Evolutionary conservation across 352 stramenopile species (phyloP).

Genomic region (Phytophthora sojae): DNA sequence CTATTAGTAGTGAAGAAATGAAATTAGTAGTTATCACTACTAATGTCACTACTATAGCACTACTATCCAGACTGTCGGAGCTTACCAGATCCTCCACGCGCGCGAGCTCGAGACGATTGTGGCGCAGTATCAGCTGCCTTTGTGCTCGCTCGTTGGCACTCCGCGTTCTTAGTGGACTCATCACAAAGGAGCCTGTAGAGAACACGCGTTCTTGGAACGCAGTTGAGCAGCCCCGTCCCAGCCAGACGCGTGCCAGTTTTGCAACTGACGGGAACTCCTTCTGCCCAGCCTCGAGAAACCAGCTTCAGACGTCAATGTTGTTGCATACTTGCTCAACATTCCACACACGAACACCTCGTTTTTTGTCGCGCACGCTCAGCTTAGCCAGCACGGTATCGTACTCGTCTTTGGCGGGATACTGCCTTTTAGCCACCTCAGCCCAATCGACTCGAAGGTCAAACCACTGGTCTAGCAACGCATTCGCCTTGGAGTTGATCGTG

Average conservation of each 20-base stretch:
- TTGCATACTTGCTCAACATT: constrained; percentile 8
- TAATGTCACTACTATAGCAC: too few relatives aligned
- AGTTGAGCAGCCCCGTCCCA: neutral
- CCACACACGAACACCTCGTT: constrained; percentile 1
- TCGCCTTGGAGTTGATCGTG: constrained; percentile 3
- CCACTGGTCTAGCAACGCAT: neutral
- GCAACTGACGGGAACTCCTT: constrained; percentile 3
- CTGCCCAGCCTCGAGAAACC: constrained; percentile 5
- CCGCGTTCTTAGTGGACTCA: neutral
- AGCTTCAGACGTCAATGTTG: neutral
- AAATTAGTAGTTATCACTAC: too few relatives aligned
- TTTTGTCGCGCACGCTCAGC: constrained; percentile 4
- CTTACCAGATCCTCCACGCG: neutral
- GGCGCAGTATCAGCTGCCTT: neutral
- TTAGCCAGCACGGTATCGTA: neutral
- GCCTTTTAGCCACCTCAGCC: constrained; percentile 2
- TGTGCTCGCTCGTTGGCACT: constrained; percentile 2
- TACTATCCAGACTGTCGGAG: neutral
- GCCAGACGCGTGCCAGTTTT: constrained; percentile 10
- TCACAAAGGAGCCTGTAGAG: constrained; percentile 1
- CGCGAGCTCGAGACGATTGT: neutral
- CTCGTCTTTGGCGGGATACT: constrained; percentile 4
- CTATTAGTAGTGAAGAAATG: too few relatives aligned
- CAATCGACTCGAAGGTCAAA: neutral
- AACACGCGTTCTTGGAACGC: constrained; percentile 8